Percentiles rank a stretch among this genome's conserved stretches.
Conservation (phyloP, 2,329 filamentous ascomycete genomes). For the Diaporthe sp. region DNA sequence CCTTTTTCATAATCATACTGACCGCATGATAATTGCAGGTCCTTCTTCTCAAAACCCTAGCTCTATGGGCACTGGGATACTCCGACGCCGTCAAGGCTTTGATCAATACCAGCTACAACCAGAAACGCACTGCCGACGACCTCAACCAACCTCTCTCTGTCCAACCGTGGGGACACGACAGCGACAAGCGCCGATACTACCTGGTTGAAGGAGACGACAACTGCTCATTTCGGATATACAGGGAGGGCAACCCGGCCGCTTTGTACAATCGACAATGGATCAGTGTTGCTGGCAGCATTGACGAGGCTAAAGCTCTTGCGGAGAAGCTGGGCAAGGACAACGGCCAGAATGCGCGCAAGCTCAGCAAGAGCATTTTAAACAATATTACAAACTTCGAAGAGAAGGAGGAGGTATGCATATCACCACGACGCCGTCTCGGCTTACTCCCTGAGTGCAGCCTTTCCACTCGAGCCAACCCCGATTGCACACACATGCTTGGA, state of each 20-base stretch:
- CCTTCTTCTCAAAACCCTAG: conserved; percentile 82
- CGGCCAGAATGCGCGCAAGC: conserved; percentile 81
- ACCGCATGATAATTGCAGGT: conserved; percentile 67
- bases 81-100: conserved; percentile 86
- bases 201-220: conserved; percentile 94
- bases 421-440: neutral
- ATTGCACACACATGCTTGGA: neutral
- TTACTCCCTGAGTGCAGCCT: neutral
- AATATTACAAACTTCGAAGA: conserved; percentile 93
- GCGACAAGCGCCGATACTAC: conserved; percentile 92
- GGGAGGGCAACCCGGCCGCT: conserved; percentile 87
- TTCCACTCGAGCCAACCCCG: neutral
- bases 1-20: conserved; percentile 17
- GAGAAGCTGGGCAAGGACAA: conserved; percentile 85
- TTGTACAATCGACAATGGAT: conserved; percentile 83
- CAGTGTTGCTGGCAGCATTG: conserved; percentile 91
- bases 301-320: conserved; percentile 82
- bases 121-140: conserved; percentile 83
- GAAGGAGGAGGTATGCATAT: conserved; percentile 74
- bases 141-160: conserved; percentile 86
- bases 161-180: conserved; percentile 84
- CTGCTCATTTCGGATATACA: conserved; percentile 92
- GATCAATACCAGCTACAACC: conserved; percentile 90
- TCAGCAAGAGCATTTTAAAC: conserved; percentile 81
- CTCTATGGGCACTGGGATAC: conserved; percentile 89